Base-by-base conservation (phyloP, 1,139 yeast genomes). In the Sugiyamaella novakii region DNA sequence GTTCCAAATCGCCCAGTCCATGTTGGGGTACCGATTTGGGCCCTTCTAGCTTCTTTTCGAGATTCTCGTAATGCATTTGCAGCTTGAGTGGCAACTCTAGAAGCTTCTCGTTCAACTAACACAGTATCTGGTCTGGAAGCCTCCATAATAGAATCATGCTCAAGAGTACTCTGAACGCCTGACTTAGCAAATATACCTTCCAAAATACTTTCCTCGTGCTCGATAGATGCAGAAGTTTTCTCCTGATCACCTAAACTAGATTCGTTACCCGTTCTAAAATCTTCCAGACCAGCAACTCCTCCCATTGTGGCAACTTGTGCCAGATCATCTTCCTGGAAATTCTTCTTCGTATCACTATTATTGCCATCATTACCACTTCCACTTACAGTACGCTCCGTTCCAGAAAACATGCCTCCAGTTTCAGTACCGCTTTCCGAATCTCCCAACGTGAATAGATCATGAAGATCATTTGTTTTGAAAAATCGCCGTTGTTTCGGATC, bases 401-500 rank as follows among this genome's bases (percentile, higher is more conserved):
- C 81, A 22, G 73, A 68, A 60, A 84, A 84, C 70, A 83, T 66
- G 42, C 78, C 81, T 0, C 86, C 88, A 79, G 85, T 62, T 53
- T 69, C 75, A 1, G 73, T 82, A 76, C 40, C 86, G 5, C 57
- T 80, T 3, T 85, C 87, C 46, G 84, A 78, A 59, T 84, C 92
- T 1, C 95, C 96, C 24, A 92, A 69, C 0, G 94, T 78, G 64
- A 94, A 92, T 50, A 92, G 71, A 67, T 92, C 98, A 59, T 91
- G 95, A 45, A 92, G 70, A 61, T 94, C 98, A 60, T 86, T 88
- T 77, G 83, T 84, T 63, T 92, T 92, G 72, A 92, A 92, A 60
- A 92, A 91, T 52, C 98, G 72, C 53, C 92, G 77, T 63, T 94
- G 98, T 57, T 91, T 91, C 0, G 98, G 98, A 63, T 92, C 98